Conservation (phyloP, 2,329 filamentous ascomycete genomes). For the Scopulariopsis brevicaulis region DNA sequence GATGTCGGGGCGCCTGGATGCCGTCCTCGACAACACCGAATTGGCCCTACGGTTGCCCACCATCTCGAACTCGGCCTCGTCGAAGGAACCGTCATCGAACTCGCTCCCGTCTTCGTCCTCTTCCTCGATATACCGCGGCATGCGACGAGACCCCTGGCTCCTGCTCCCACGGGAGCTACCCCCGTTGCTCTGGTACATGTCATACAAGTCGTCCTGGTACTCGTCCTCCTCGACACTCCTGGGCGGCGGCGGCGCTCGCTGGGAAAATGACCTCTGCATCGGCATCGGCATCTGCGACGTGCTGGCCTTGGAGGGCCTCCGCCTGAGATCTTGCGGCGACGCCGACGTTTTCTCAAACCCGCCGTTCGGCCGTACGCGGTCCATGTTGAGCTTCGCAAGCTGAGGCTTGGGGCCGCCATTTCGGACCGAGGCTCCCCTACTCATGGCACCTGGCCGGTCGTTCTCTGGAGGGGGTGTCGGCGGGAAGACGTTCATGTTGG, state of each 20-base stretch:
- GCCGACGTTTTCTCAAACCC: conserved; percentile 41
- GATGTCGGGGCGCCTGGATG: conserved; percentile 53
- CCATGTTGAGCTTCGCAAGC: conserved; percentile 53
- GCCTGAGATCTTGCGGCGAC: conserved; percentile 26
- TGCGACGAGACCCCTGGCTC: conserved; percentile 28
- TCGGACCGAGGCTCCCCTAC: conserved; percentile 48
- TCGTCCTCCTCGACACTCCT: conserved; percentile 42
- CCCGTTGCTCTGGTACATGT: conserved; percentile 39
- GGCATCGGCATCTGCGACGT: not conserved
- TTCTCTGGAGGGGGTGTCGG: conserved; percentile 96
- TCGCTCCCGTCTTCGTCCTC: conserved; percentile 68
- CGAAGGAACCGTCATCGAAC: conserved; percentile 57
- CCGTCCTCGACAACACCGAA: conserved; percentile 38
- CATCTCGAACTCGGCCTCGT: conserved; percentile 75
- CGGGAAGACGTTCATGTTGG: conserved; percentile 74
- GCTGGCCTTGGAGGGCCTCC: not conserved
- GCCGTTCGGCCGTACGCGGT: conserved; percentile 37
- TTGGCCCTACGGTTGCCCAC: conserved; percentile 41
- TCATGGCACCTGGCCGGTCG: conserved; percentile 47
- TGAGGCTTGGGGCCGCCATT: conserved; percentile 49
- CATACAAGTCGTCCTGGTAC: conserved; percentile 61
- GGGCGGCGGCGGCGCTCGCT: conserved; percentile 3
- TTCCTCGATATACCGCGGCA: conserved; percentile 59
- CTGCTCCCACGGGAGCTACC: conserved; percentile 27
- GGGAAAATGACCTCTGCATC: conserved; percentile 6